Evolutionary conservation across 2,329 filamentous ascomycete genomes (phyloP), one percentile per base, ranked within the genome.

Genomic region (Cladophialophora exuberans): DNA sequence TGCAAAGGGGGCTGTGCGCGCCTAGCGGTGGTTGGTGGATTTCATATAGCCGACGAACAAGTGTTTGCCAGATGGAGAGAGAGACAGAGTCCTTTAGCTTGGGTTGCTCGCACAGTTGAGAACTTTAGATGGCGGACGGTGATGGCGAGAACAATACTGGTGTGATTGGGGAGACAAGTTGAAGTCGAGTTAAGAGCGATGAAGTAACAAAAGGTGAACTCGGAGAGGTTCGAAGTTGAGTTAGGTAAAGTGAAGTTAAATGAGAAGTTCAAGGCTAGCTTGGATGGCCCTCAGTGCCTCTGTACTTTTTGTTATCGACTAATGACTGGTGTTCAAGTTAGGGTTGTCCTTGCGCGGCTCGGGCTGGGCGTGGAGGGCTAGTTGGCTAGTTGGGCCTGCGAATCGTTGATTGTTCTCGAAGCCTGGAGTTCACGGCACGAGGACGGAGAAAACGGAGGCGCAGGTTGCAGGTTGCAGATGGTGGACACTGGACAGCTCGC

Each of bases 401-500:
- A 38, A 39, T n/a, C n/a, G n/a, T n/a, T n/a, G n/a, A n/a, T n/a
- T 23, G 33, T 49, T 49, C 46, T 39, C 33, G 46, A 49, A 49
- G 42, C 13, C 33, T 49, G 39, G 39, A 42, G 39, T 15, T 11
- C 22, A n/a, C 11, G 39, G 39, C 5, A 15, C 22, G 26, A 31
- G 15, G 17, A 31, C 26, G n/a, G 26, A 20, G 15, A 11, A 30
- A 26, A 31, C n/a, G n/a, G n/a, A n/a, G n/a, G n/a, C n/a, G n/a
- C n/a, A n/a, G n/a, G n/a, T n/a, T n/a, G n/a, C n/a, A n/a, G n/a
- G n/a, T n/a, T n/a, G n/a, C n/a, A n/a, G n/a, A n/a, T n/a, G n/a
- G n/a, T n/a, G n/a, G n/a, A n/a, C n/a, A n/a, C n/a, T n/a, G n/a
- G n/a, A n/a, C n/a, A n/a, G n/a, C n/a, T n/a, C n/a, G n/a, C n/a